These are phyloP conservation scores for Chaetomium sp. DNA, from an alignment of 2,329 filamentous ascomycete genomes.

Conservation along the genomic window DNA sequence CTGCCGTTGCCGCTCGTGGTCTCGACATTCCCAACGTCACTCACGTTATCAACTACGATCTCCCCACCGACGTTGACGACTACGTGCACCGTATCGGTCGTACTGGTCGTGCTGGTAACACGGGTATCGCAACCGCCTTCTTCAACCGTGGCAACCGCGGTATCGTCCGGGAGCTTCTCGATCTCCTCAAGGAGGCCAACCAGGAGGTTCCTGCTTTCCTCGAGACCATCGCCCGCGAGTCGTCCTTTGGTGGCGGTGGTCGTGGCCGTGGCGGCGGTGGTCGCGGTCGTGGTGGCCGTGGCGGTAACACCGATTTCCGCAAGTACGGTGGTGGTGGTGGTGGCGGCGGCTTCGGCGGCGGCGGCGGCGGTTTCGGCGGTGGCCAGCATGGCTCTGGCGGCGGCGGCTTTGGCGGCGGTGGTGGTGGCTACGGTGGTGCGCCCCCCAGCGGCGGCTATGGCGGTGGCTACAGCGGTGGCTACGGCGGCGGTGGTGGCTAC, in stretches of 20 bases:
- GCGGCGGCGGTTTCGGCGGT: constrained; percentile 51
- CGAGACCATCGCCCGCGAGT: constrained; percentile 95
- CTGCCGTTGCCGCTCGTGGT: constrained; percentile 88
- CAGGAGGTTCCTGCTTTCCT: constrained; percentile 94
- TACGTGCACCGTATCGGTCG: constrained; percentile 99
- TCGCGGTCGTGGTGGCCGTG: constrained; percentile 71
- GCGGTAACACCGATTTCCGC: constrained; percentile 85
- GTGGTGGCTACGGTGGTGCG: constrained; percentile 41
- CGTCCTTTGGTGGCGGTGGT: constrained; percentile 75
- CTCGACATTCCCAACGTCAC: constrained; percentile 95
- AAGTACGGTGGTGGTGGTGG: constrained; percentile 67
- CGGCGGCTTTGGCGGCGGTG: constrained; percentile 48
- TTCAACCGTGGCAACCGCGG: constrained; percentile 99
- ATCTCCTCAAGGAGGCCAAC: constrained; percentile 98
- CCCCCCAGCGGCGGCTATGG: constrained; percentile 34
- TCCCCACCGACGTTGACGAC: constrained; percentile 98
- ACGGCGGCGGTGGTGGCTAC: constrained; percentile 55
- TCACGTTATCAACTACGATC: constrained; percentile 98
- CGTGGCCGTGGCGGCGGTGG: constrained; percentile 65
- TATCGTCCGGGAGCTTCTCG: constrained; percentile 92
- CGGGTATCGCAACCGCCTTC: constrained; percentile 96
- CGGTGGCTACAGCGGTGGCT: constrained; percentile 48
- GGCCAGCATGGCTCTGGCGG: constrained; percentile 45
- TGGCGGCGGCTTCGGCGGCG: constrained; percentile 49
- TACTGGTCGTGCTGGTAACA: constrained; percentile 99